Base-by-base conservation (phyloP, 2,329 filamentous ascomycete species). In the Lojkania enalia region DNA sequence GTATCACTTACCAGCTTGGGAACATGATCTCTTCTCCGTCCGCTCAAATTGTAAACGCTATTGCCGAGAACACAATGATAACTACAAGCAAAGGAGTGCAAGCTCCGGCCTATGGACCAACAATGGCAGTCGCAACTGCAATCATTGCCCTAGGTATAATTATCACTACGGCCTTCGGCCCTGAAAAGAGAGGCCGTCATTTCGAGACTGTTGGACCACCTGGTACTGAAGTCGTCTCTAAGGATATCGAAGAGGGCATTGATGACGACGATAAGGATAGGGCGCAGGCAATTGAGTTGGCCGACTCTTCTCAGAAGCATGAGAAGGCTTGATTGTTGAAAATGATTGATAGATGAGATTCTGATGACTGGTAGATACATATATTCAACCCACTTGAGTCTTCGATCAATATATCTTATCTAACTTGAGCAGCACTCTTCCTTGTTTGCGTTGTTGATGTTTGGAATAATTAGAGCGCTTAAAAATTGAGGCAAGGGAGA, bases 21-120 rank as follows among this genome's bases (percentile, higher is more conserved):
- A 89, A 88, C 74, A 84, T 88, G 77, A 83, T 87, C 40, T 85
- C 83, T 1, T 85, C 83, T 0, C 85, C 86, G 0, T 85, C 82
- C 0, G 83, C 87, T 0, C 87, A 90, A 66, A 90, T 91, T 36
- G 84, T 90, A 62, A 89, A 90, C 48, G 85, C 84, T 11, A 77
- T 90, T 39, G 77, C 87, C 1, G 86, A 90, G 60, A 48, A 48
- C 3, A 56, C 55, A 13, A 55, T 59, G 25, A 74, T 90, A 35
- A 81, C 68, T 0, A 74, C 77, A 30, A 61, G 63, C 4, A 72
- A 74, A 7, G 86, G 86, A 2, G 65, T 82, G 44, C 66, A 63
- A 3, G 86, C 83, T 1, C 80, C 87, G 39, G 85, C 85, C 0
- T 90, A 90, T 55, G 87, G 86, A 0, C 86, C 84, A 0, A 81